Evolutionary conservation across 495 filamentous ascomycete genomes (phyloP).

Genomic region (Aspergillus incahuasiensis): DNA sequence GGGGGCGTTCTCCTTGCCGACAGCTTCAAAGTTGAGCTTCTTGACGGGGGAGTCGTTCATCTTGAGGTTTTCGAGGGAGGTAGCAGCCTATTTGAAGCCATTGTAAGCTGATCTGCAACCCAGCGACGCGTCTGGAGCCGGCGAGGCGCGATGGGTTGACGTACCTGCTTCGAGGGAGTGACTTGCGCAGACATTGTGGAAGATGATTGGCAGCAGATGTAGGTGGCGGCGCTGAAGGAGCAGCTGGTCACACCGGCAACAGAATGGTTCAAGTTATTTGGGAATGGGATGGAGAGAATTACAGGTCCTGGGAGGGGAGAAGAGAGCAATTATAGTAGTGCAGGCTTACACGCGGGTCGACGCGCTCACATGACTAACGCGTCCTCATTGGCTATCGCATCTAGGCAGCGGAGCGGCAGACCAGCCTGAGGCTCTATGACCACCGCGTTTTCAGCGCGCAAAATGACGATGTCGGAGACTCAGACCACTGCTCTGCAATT

Average conservation of each 20-base stretch:
- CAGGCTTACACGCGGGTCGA: conserved; percentile 20
- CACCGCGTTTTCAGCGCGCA: neutral
- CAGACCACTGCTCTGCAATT: conserved; percentile 3
- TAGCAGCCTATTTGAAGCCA: conserved; percentile 59
- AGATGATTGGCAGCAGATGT: conserved; percentile 17
- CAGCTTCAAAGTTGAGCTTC: conserved; percentile 72
- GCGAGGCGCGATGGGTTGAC: conserved; percentile 36
- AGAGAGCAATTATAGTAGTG: conserved; percentile 28
- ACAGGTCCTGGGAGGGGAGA: conserved; percentile 18
- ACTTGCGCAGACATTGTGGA: conserved; percentile 62
- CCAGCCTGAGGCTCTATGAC: neutral
- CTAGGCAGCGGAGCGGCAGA: neutral
- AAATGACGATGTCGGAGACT: neutral
- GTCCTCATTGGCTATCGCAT: conserved; percentile 16
- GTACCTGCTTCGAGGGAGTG: conserved; percentile 86
- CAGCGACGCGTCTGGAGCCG: conserved; percentile 33
- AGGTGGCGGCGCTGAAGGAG: conserved; percentile 10
- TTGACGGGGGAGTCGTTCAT: conserved; percentile 86
- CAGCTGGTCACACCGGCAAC: conserved; percentile 22
- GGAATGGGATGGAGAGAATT: conserved; percentile 24
- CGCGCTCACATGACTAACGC: conserved; percentile 43
- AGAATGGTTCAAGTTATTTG: conserved; percentile 11
- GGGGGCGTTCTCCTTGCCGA: conserved; percentile 80
- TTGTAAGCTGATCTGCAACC: conserved; percentile 22
- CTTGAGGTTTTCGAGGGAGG: conserved; percentile 80